Base-by-base conservation (phyloP, 169 alveolate genomes). In the Cryptosporidium bovis region DNA sequence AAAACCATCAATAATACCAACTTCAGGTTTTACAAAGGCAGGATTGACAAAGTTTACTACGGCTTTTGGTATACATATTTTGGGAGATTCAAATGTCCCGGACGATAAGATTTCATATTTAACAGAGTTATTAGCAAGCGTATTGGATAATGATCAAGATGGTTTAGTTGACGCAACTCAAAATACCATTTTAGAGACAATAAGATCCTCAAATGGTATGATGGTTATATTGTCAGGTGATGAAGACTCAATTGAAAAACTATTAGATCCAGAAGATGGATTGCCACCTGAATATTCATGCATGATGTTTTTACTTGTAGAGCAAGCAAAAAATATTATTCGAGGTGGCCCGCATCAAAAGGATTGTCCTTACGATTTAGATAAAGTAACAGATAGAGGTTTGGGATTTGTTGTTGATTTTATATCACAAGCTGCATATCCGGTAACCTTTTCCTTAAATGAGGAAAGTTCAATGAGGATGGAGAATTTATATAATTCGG, bases 321-420 rank as follows among this genome's bases (percentile, higher is more conserved):
- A 77, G 18, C 87, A 77, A 27, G 87, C 87, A 8, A 77, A 77
- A 77, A 77, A 77, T 16, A 77, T 77, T 20, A 77, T 77, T 34
- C 62, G 87, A 44, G 71, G 64, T 27, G 87, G 87, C 1, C 87
- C 87, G n/a, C 87, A 77, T n/a, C 87, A 77, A 77, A 56, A 77
- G 34, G 20, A 58, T 77, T 77, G 87, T 27, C 87, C 87, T 16
- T 51, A 77, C 5, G 87, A 77, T n/a, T 27, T 77, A 51, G 87
- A 77, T 5, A 77, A 60, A 40, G 18, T 31, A 13, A 77, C 29
- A 16, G 87, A 77, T 50, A 56, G 87, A 24, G 87, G 77, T 33
- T 34, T 77, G 13, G 87, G 87, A 56, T 77, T 77, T 44, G 71
- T 77, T 24, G 87, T 62, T 15, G 87, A 77, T 50, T 77, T 77